These are phyloP conservation scores for Penicillium psychrofluorescens DNA, from an alignment of 495 filamentous ascomycete genomes.

Conservation along the genomic window DNA sequence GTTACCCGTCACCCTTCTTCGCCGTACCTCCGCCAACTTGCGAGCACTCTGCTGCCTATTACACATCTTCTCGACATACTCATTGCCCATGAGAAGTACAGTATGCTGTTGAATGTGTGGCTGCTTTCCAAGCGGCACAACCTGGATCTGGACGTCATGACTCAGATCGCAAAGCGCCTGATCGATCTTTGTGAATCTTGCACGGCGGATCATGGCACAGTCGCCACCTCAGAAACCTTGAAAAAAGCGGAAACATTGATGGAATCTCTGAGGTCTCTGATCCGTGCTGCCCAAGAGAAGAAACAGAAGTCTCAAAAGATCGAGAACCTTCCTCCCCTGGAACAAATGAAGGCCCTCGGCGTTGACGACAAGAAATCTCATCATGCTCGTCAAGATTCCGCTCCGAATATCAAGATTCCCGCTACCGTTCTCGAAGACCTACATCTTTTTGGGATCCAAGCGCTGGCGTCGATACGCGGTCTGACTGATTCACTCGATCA, in stretches of 20 bases:
- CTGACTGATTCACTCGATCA: constrained; percentile 2
- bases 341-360: constrained; percentile 3
- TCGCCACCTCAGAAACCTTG: background rate
- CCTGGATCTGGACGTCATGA: background rate
- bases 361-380: constrained; percentile 8
- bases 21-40: background rate
- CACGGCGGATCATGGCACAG: constrained; percentile 2
- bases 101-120: constrained; percentile 1
- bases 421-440: background rate
- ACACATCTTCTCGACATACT: constrained; percentile 1
- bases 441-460: background rate
- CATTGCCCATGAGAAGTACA: constrained; percentile 1
- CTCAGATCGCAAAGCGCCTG: background rate
- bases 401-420: background rate
- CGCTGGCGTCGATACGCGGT: background rate
- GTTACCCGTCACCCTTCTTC: background rate
- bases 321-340: constrained; percentile 2
- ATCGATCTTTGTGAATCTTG: constrained; percentile 2
- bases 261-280: background rate
- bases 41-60: background rate
- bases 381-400: background rate
- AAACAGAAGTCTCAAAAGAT: background rate
- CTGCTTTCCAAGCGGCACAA: constrained; percentile 1
- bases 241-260: background rate
- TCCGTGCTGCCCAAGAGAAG: background rate